Conservation (phyloP, 208 protist genomes). For the Trypanosoma avium region DNA sequence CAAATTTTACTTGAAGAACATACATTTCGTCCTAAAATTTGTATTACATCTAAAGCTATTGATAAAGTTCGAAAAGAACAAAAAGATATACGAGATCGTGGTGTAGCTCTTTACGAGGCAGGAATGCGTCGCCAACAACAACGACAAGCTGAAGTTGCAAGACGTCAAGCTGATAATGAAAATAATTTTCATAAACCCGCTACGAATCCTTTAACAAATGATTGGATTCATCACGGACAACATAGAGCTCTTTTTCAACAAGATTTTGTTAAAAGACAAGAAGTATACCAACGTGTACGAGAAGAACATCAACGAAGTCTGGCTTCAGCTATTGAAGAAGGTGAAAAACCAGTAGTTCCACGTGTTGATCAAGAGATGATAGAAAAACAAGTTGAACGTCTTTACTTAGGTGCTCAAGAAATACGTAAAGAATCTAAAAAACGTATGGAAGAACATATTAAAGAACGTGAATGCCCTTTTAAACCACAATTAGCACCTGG, state of each 20-base stretch:
- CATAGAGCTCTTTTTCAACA: conserved; percentile 68
- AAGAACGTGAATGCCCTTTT: conserved; percentile 57
- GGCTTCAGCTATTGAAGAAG: conserved; percentile 19
- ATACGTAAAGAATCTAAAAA: conserved; percentile 35
- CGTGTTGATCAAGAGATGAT: conserved; percentile 28
- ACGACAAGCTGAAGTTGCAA: conserved; percentile 8
- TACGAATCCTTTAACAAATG: conserved; percentile 59
- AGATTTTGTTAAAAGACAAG: conserved; percentile 72
- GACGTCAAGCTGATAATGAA: conserved; percentile 6
- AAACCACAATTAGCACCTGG: conserved; percentile 57
- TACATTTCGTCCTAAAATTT: conserved; percentile 66
- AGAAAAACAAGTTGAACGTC: conserved; percentile 42
- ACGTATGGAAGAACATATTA: conserved; percentile 18
- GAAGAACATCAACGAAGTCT: conserved; percentile 43
- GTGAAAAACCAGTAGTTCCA: conserved; percentile 4
- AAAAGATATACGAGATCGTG: conserved; percentile 27
- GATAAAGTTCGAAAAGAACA: conserved; percentile 25
- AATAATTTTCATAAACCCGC: conserved; percentile 29
- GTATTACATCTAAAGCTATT: conserved; percentile 54
- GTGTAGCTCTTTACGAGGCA: conserved; percentile 43
- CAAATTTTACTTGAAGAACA: conserved; percentile 27
- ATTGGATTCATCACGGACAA: conserved; percentile 71
- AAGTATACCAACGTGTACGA: conserved; percentile 59
- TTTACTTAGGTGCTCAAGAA: conserved; percentile 49
- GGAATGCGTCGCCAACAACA: conserved; percentile 29